A percentile compares a stretch with the other conserved stretches of the same genome.
These are phyloP conservation scores for Gastrolobium villosum DNA, from an alignment of 306 rosid species.

Conservation along the genomic window DNA sequence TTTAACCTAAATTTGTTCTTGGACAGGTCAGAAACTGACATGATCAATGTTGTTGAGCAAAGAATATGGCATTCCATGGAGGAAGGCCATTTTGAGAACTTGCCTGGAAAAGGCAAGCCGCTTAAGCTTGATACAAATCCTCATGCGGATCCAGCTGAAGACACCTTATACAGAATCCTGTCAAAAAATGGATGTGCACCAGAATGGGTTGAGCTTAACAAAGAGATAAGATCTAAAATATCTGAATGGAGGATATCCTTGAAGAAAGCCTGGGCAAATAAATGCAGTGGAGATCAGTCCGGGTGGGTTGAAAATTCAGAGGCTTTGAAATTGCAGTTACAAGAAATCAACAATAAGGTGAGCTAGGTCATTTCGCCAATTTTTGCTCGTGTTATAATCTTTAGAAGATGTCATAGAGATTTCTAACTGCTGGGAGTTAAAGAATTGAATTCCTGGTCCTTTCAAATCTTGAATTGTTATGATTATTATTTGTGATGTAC, in stretches of 20 bases:
- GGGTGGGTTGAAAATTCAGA: slow-evolving; percentile 68
- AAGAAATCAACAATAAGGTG: slow-evolving; percentile 77
- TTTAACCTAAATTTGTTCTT: slow-evolving; percentile 25
- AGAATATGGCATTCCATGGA: slow-evolving; percentile 98
- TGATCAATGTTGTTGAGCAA: slow-evolving; percentile 88
- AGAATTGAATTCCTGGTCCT: slow-evolving; percentile 27
- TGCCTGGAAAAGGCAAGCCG: slow-evolving; percentile 95
- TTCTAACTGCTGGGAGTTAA: background rate
- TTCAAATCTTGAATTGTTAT: slow-evolving; percentile 12
- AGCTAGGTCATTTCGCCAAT: slow-evolving; percentile 22
- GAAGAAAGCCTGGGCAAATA: slow-evolving; percentile 69
- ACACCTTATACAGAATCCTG: slow-evolving; percentile 79
- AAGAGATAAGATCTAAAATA: slow-evolving; percentile 72
- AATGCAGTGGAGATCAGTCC: slow-evolving; percentile 60
- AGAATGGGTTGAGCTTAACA: slow-evolving; percentile 94
- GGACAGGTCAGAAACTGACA: slow-evolving; percentile 87
- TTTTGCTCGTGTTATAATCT: background rate
- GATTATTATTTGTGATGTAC: slow-evolving; percentile 10
- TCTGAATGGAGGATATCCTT: slow-evolving; percentile 70
- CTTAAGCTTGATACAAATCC: slow-evolving; percentile 76
- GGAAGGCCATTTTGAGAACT: slow-evolving; percentile 89
- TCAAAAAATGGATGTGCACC: slow-evolving; percentile 88
- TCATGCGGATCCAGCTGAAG: slow-evolving; percentile 95
- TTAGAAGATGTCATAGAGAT: too few relatives aligned
- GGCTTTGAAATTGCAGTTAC: slow-evolving; percentile 64